These are phyloP conservation scores for Scheffersomyces spartinae DNA, from an alignment of 805 yeast genomes.

Conservation along the genomic window DNA sequence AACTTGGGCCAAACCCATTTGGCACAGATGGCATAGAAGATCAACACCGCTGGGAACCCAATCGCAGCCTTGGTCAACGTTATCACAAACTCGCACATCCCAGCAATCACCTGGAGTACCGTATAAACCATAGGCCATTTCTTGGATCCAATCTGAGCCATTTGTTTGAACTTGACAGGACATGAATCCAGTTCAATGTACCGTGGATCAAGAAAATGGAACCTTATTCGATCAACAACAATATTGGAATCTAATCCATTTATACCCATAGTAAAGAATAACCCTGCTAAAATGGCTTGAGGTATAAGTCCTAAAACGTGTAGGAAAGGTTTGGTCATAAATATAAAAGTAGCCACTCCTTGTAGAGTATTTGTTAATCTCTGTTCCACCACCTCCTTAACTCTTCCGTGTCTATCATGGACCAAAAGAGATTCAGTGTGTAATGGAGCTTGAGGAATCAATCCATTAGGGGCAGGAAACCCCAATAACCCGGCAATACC, in stretches of 20 bases:
- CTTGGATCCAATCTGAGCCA: constrained; percentile 14
- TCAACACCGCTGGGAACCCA: constrained; percentile 81
- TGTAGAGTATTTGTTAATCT: constrained; percentile 75
- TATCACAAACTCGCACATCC: constrained; percentile 73
- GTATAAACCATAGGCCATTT: constrained; percentile 49
- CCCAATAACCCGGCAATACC: constrained; percentile 83
- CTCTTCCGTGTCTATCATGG: constrained; percentile 28
- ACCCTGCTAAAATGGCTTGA: constrained; percentile 85
- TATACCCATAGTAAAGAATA: constrained; percentile 89
- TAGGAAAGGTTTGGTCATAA: constrained; percentile 84
- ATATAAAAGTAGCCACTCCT: constrained; percentile 71
- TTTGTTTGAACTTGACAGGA: constrained; percentile 17
- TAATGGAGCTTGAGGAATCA: constrained; percentile 94
- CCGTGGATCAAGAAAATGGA: constrained; percentile 45
- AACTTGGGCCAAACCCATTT: constrained; percentile 46
- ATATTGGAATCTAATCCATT: constrained; percentile 62
- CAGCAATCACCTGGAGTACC: constrained; percentile 50
- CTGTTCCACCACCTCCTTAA: constrained; percentile 72
- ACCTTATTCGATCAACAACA: constrained; percentile 51
- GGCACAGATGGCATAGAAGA: constrained; percentile 58
- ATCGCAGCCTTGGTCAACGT: constrained; percentile 85
- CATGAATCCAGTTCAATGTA: constrained; percentile 23
- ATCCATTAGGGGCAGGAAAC: constrained; percentile 91
- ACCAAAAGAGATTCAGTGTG: constrained; percentile 75
- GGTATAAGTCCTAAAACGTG: constrained; percentile 77